Conservation (phyloP, 2,329 filamentous ascomycete genomes). For the Colletotrichum echinochloae region DNA sequence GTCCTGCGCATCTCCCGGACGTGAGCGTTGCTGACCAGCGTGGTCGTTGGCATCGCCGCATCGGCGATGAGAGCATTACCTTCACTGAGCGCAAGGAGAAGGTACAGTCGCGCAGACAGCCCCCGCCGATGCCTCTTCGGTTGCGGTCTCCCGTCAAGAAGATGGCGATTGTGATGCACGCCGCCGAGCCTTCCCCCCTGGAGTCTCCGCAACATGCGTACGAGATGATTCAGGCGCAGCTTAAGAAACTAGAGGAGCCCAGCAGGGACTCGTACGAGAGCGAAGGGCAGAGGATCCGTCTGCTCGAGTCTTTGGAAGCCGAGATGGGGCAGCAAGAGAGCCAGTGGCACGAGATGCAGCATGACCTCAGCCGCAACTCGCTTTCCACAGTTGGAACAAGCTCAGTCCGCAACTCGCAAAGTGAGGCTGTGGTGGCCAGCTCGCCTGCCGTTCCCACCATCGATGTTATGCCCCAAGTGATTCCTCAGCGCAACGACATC, state of each 20-base stretch:
- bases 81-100: slow-evolving; percentile 67
- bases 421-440: slow-evolving; percentile 6
- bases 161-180: slow-evolving; percentile 58
- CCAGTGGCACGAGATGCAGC: slow-evolving; percentile 70
- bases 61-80: slow-evolving; percentile 69
- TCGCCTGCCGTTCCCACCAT: background rate
- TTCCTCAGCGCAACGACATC: slow-evolving; percentile 44
- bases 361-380: slow-evolving; percentile 63
- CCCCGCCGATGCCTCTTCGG: slow-evolving; percentile 67
- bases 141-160: slow-evolving; percentile 57
- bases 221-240: slow-evolving; percentile 63
- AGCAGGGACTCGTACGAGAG: slow-evolving; percentile 52
- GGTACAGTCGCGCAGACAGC: slow-evolving; percentile 61
- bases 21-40: slow-evolving; percentile 16
- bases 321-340: slow-evolving; percentile 72
- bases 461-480: slow-evolving; percentile 43
- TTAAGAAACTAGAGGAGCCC: slow-evolving; percentile 61
- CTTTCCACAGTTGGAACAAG: slow-evolving; percentile 59
- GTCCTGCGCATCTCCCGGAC: slow-evolving; percentile 44
- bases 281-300: slow-evolving; percentile 57
- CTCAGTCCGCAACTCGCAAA: slow-evolving; percentile 49
- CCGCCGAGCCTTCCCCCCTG: slow-evolving; percentile 63
- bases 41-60: slow-evolving; percentile 64
- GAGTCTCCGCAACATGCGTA: slow-evolving; percentile 65
- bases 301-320: slow-evolving; percentile 69